Percentiles rank a stretch among this genome's conserved stretches.
Evolutionary conservation across 1,284 basidiomycete genomes (phyloP).

Genomic region (Cryptococcus sp.): DNA sequence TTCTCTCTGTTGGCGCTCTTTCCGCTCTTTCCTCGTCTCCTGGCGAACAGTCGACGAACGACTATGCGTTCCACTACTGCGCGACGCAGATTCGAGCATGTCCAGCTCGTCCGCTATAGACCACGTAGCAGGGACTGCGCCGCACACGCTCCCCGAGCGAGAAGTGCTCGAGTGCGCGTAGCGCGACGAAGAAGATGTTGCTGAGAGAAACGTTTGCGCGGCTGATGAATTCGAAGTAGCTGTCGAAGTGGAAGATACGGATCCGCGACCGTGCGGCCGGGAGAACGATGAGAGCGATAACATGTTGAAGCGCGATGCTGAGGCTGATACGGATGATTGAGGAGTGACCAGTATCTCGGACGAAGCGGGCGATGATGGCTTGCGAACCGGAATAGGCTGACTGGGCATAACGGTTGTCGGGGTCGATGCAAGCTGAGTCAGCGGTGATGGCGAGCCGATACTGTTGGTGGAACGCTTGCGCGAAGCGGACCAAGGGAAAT

Average conservation of each 20-base stretch:
- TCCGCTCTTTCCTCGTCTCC: constrained; percentile 29
- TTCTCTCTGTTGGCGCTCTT: constrained; percentile 31
- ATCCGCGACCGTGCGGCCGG: background rate
- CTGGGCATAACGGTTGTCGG: no score
- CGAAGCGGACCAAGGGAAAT: no score
- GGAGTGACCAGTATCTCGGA: background rate
- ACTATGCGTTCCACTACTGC: background rate
- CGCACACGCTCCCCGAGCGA: constrained; percentile 15
- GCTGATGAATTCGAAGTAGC: background rate
- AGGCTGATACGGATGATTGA: background rate
- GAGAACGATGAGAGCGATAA: background rate
- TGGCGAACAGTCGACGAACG: constrained; percentile 4
- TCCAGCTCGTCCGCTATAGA: constrained; percentile 22
- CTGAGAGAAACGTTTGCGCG: background rate
- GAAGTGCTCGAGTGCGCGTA: constrained; percentile 4
- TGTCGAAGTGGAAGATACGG: background rate
- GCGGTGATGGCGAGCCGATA: no score
- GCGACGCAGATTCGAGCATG: constrained; percentile 10
- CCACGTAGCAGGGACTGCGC: constrained; percentile 14
- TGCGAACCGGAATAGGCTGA: no score
- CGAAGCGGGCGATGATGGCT: background rate
- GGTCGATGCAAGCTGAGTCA: no score
- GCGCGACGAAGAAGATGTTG: background rate
- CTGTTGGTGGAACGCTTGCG: no score
- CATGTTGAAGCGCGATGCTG: background rate